Percentiles rank a stretch among this genome's conserved stretches.
Conservation (phyloP, 495 filamentous ascomycete species). For the Apodospora peruviana region DNA sequence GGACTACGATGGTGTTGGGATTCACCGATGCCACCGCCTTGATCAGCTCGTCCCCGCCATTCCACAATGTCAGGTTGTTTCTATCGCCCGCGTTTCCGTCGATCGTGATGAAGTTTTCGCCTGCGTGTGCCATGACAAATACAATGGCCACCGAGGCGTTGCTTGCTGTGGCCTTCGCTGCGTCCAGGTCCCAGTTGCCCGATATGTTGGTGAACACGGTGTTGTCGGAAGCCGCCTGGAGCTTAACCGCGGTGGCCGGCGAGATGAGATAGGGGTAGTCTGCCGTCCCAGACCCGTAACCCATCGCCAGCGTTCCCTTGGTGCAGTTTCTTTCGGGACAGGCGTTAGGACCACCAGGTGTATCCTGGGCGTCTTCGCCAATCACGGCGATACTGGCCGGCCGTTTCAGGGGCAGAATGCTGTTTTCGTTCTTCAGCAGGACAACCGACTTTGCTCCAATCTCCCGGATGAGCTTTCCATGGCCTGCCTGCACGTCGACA, state of each 20-base stretch:
- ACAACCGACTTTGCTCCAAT: constrained; percentile 56
- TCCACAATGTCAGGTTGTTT: constrained; percentile 42
- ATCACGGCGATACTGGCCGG: constrained; percentile 54
- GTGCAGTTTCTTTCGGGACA: constrained; percentile 44
- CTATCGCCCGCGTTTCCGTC: constrained; percentile 56
- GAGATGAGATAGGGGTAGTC: constrained; percentile 65
- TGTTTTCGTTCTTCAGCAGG: constrained; percentile 56
- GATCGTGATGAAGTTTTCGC: constrained; percentile 52
- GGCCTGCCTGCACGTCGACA: constrained; percentile 47
- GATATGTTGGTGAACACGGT: constrained; percentile 24
- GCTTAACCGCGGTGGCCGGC: constrained; percentile 50
- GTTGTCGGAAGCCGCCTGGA: constrained; percentile 23
- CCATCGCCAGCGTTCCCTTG: constrained; percentile 51
- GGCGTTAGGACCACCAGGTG: constrained; percentile 38
- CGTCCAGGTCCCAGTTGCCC: constrained; percentile 30
- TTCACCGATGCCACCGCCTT: constrained; percentile 41
- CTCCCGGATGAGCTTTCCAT: constrained; percentile 46
- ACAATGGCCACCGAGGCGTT: constrained; percentile 44
- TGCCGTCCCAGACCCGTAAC: constrained; percentile 52
- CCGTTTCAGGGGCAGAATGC: constrained; percentile 46
- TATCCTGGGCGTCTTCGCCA: constrained; percentile 57
- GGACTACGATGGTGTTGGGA: constrained; percentile 50
- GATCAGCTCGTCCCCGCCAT: constrained; percentile 48
- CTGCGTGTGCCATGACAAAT: constrained; percentile 51
- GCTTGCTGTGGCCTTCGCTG: constrained; percentile 30